phyloP scores from a whole-genome alignment of 805 yeast species.

The Kazachstania africana region DNA sequence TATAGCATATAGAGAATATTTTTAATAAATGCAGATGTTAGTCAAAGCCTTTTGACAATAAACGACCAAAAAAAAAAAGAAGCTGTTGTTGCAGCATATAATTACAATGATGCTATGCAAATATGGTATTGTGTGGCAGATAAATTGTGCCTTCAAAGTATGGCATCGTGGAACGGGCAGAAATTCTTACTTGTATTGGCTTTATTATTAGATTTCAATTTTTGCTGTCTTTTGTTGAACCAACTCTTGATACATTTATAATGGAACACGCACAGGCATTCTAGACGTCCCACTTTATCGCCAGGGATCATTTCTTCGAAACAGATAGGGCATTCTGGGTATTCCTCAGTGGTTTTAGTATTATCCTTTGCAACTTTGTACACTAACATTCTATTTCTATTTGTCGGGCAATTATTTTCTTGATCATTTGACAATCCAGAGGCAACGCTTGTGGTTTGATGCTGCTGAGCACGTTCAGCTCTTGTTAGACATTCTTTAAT shows the following conservation, averaged over 20 bases:
- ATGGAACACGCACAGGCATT: conserved; percentile 90
- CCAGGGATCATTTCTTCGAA: conserved; percentile 80
- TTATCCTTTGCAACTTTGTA: conserved; percentile 32
- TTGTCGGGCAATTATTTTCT: conserved; percentile 2
- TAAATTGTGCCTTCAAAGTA: conserved; percentile 13
- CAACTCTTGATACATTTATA: conserved; percentile 83
- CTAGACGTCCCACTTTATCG: conserved; percentile 81
- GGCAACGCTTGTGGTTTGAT: conserved; percentile 42
- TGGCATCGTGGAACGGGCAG: conserved; percentile 39
- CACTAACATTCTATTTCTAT: conserved; percentile 71
- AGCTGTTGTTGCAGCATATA: too few relatives aligned
- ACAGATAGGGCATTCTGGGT: conserved; percentile 85
- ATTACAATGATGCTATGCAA: too few relatives aligned
- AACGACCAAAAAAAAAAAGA: too few relatives aligned
- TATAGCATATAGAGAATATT: too few relatives aligned
- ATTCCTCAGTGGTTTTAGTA: conserved; percentile 18
- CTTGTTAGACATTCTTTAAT: conserved; percentile 53
- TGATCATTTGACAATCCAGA: conserved; percentile 31
- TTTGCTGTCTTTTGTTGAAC: conserved; percentile 71
- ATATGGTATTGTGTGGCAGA: too few relatives aligned
- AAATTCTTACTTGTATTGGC: conserved; percentile 28
- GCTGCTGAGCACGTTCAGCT: conserved; percentile 38
- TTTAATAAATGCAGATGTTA: too few relatives aligned
- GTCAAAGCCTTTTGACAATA: too few relatives aligned
- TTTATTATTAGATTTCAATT: conserved; percentile 5